Evolutionary conservation across 208 protist species (phyloP).

Genomic region (Blechomonas ayalai): DNA sequence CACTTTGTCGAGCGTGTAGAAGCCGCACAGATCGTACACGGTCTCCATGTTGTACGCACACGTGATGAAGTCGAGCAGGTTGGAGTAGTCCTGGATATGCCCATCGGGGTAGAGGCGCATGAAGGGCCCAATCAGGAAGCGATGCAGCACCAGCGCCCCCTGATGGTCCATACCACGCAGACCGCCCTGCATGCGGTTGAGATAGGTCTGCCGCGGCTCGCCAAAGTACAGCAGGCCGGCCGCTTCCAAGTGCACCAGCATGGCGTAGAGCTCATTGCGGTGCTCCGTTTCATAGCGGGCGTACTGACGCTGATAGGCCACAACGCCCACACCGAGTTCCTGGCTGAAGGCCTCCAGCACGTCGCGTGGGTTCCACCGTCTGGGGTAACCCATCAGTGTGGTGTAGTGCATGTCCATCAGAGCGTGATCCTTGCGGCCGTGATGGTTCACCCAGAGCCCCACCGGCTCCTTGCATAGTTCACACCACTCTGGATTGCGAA

Average conservation of each 20-base stretch:
- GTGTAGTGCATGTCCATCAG: slow-evolving; percentile 87
- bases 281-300: slow-evolving; percentile 33
- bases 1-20: slow-evolving; percentile 80
- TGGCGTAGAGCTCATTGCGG: slow-evolving; percentile 72
- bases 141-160: slow-evolving; percentile 80
- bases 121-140: slow-evolving; percentile 72
- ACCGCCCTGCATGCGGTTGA: slow-evolving; percentile 74
- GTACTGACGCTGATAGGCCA: slow-evolving; percentile 49
- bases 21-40: slow-evolving; percentile 83
- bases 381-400: slow-evolving; percentile 56
- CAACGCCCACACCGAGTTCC: slow-evolving; percentile 45
- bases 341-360: slow-evolving; percentile 44
- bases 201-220: slow-evolving; percentile 62
- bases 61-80: slow-evolving; percentile 84
- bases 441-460: slow-evolving; percentile 80
- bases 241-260: slow-evolving; percentile 66
- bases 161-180: slow-evolving; percentile 81
- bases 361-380: slow-evolving; percentile 75
- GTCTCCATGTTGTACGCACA: slow-evolving; percentile 91
- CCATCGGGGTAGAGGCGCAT: slow-evolving; percentile 81
- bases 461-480: slow-evolving; percentile 87
- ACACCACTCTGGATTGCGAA: slow-evolving; percentile 82
- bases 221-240: slow-evolving; percentile 85
- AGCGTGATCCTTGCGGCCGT: slow-evolving; percentile 84
- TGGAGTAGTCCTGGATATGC: slow-evolving; percentile 87